Conservation (phyloP, 352 stramenopile genomes). For the Globisporangium rhizosaccharum region DNA sequence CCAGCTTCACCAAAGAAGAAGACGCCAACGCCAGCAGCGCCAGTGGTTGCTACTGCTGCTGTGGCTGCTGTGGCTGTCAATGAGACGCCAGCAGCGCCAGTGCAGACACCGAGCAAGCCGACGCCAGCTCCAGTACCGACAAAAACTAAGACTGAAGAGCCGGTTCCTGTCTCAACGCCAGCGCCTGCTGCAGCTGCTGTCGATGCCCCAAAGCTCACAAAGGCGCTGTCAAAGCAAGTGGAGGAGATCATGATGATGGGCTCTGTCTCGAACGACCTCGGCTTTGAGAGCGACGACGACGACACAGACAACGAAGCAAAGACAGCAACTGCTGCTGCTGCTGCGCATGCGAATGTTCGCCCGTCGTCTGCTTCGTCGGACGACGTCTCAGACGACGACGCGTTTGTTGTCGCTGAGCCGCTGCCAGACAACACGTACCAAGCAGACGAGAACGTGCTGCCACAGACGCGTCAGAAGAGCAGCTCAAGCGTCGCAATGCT, state of each 20-base stretch:
- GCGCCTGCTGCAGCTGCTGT: constrained; percentile 9
- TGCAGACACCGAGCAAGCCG: background rate
- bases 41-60: constrained; percentile 1
- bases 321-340: background rate
- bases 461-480: constrained; percentile 35
- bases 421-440: constrained; percentile 8
- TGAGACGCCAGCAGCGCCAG: background rate
- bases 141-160: background rate
- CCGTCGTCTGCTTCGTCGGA: background rate
- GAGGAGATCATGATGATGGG: constrained; percentile 29
- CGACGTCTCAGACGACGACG: constrained; percentile 11
- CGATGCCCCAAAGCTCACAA: constrained; percentile 3
- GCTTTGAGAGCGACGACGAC: constrained; percentile 31
- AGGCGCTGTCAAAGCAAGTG: constrained; percentile 14
- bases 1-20: constrained; percentile 3
- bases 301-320: constrained; percentile 4
- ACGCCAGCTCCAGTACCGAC: background rate
- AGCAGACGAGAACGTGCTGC: constrained; percentile 13
- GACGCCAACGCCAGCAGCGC: background rate
- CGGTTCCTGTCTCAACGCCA: background rate
- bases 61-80: background rate
- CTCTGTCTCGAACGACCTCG: constrained; percentile 40
- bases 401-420: constrained; percentile 5
- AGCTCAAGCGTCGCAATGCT: constrained; percentile 68
- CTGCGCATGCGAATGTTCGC: background rate